phyloP scores from a whole-genome alignment of 495 filamentous ascomycete species.

The Neurospora sp. region DNA sequence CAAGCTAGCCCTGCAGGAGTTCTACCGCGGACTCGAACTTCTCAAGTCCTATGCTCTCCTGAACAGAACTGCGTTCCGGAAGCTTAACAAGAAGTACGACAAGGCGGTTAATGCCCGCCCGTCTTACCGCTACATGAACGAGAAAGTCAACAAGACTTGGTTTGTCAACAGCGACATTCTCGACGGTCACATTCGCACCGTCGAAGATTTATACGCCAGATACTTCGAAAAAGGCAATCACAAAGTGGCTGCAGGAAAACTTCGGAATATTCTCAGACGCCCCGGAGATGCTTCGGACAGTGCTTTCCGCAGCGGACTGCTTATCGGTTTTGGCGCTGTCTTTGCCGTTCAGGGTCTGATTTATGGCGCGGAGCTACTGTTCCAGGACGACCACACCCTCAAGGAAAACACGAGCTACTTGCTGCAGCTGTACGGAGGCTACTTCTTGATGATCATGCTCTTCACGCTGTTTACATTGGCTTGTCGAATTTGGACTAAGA shows the following conservation, averaged over 20 bases:
- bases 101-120: conserved; percentile 73
- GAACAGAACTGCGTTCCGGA: conserved; percentile 87
- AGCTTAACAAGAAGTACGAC: conserved; percentile 98
- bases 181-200: conserved; percentile 63
- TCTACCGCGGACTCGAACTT: conserved; percentile 82
- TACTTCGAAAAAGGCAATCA: conserved; percentile 88
- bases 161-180: conserved; percentile 80
- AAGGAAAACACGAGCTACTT: conserved; percentile 58
- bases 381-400: conserved; percentile 38
- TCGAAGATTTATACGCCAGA: conserved; percentile 85
- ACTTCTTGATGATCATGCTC: conserved; percentile 66
- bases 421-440: conserved; percentile 77
- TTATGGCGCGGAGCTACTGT: conserved; percentile 46
- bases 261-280: conserved; percentile 57
- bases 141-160: conserved; percentile 81
- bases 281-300: conserved; percentile 60
- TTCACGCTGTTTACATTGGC: conserved; percentile 68
- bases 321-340: conserved; percentile 62
- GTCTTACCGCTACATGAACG: conserved; percentile 74
- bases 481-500: conserved; percentile 67
- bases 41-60: conserved; percentile 82
- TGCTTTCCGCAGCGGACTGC: conserved; percentile 71
- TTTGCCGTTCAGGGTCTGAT: conserved; percentile 69
- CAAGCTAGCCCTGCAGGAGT: conserved; percentile 83
- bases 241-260: conserved; percentile 79